These are phyloP conservation scores for Trifolium pratense DNA, from an alignment of 306 rosid species.

Conservation along the genomic window DNA sequence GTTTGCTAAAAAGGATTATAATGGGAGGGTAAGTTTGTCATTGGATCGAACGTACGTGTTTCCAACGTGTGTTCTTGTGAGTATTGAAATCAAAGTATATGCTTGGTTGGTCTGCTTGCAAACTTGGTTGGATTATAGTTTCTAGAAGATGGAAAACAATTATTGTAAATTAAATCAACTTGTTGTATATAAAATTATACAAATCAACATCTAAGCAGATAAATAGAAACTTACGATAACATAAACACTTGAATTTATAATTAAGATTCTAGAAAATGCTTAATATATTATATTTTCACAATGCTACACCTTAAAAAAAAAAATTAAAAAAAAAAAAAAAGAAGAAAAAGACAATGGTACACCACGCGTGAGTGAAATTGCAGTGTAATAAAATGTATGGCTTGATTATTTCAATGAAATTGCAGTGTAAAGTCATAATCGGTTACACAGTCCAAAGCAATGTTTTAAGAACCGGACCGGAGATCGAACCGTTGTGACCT, in stretches of 20 bases:
- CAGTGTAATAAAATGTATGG: background rate
- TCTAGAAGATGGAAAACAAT: slow-evolving; percentile 50
- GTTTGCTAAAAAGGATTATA: no score
- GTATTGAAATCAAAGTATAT: slow-evolving; percentile 29
- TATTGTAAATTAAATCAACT: slow-evolving; percentile 24
- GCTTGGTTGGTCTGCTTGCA: slow-evolving; percentile 45
- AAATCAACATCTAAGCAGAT: slow-evolving; percentile 22
- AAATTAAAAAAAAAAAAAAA: no score
- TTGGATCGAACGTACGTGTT: background rate
- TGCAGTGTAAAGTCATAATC: no score
- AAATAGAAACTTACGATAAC: slow-evolving; percentile 4
- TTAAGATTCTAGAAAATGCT: background rate
- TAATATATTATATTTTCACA: background rate
- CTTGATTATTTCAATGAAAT: no score
- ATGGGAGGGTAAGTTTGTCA: slow-evolving; percentile 19
- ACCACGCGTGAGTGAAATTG: background rate
- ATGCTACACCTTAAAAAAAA: background rate
- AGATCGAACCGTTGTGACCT: no score
- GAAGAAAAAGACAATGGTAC: background rate
- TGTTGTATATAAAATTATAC: slow-evolving; percentile 12
- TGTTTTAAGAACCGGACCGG: no score
- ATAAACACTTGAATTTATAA: background rate
- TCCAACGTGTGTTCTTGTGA: slow-evolving; percentile 29
- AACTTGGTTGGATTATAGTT: slow-evolving; percentile 16
- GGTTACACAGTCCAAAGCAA: no score